These are phyloP conservation scores for Cladobotryum protrusum DNA, from an alignment of 2,329 filamentous ascomycete species.

Conservation along the genomic window DNA sequence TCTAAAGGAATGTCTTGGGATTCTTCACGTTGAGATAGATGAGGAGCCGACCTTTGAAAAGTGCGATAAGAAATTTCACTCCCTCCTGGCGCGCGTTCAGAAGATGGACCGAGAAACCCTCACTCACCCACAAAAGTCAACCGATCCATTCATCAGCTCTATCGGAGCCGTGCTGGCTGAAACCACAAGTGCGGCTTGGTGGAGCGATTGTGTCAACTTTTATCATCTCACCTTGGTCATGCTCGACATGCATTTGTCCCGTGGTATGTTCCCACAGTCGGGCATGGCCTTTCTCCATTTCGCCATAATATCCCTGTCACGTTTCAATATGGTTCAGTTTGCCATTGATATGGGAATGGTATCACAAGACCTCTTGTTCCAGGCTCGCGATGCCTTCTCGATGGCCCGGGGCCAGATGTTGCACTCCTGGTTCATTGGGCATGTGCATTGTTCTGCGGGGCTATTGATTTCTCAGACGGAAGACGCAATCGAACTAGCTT, in stretches of 20 bases:
- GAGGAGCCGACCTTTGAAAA: constrained; percentile 64
- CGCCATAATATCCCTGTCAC: constrained; percentile 58
- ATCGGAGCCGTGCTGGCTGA: constrained; percentile 66
- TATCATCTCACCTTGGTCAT: constrained; percentile 65
- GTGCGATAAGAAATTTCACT: constrained; percentile 69
- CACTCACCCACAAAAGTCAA: constrained; percentile 35
- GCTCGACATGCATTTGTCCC: constrained; percentile 57
- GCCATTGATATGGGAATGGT: constrained; percentile 59
- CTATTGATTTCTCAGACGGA: constrained; percentile 56
- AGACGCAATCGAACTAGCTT: constrained; percentile 58
- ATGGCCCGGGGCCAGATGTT: constrained; percentile 63
- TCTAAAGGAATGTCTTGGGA: constrained; percentile 63
- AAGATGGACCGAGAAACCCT: constrained; percentile 46
- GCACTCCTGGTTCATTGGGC: constrained; percentile 63
- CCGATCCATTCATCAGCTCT: constrained; percentile 51
- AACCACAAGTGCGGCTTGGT: constrained; percentile 64
- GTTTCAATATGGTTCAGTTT: constrained; percentile 65
- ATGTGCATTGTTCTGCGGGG: constrained; percentile 58
- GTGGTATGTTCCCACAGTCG: constrained; percentile 62
- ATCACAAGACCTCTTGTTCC: constrained; percentile 58
- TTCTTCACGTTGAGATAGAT: constrained; percentile 61
- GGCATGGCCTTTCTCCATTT: constrained; percentile 63
- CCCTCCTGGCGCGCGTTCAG: constrained; percentile 53
- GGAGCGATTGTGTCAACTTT: constrained; percentile 66
- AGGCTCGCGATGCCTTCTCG: constrained; percentile 57